A percentile compares a stretch with the other conserved stretches of the same genome.
Conservation (phyloP, 306 rosid species). For the Boehmeria nivea region DNA sequence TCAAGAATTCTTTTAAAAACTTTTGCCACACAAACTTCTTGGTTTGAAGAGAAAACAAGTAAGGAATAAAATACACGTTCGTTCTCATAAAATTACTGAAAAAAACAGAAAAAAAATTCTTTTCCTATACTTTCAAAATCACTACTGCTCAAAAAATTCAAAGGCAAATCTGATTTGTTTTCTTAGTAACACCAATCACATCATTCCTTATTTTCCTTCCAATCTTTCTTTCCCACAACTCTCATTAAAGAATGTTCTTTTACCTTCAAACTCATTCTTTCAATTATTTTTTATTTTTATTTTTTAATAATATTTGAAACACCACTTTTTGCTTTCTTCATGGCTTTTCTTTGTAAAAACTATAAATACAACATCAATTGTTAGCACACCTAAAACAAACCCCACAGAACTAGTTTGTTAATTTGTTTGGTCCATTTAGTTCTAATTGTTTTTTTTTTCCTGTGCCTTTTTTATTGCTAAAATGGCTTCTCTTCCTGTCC, state of each 20-base stretch:
- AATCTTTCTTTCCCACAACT: constrained; percentile 25
- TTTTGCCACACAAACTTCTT: too few relatives aligned
- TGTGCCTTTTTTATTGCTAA: background rate
- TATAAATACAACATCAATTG: constrained; percentile 17
- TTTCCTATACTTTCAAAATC: constrained; percentile 33
- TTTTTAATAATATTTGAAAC: background rate
- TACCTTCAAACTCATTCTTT: constrained; percentile 8
- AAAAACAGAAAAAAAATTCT: constrained; percentile 33
- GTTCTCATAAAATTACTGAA: background rate
- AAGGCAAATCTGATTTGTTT: constrained; percentile 22
- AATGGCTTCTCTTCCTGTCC: constrained; percentile 49
- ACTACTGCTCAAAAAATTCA: constrained; percentile 9
- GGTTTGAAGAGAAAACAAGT: too few relatives aligned
- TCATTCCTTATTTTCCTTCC: constrained; percentile 60
- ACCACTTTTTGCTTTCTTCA: background rate
- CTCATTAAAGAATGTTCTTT: constrained; percentile 30
- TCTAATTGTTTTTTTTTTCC: too few relatives aligned
- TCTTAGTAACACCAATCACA: constrained; percentile 8
- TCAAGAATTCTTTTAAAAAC: too few relatives aligned
- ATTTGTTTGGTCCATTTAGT: background rate
- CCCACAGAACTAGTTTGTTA: constrained; percentile 9
- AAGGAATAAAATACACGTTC: background rate
- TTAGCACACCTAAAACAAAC: background rate
- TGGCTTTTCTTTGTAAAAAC: background rate
- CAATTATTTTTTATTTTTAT: background rate